Evolutionary conservation across 139 green algal species (phyloP).

Genomic region (Tetradesmus lagerheimii): DNA sequence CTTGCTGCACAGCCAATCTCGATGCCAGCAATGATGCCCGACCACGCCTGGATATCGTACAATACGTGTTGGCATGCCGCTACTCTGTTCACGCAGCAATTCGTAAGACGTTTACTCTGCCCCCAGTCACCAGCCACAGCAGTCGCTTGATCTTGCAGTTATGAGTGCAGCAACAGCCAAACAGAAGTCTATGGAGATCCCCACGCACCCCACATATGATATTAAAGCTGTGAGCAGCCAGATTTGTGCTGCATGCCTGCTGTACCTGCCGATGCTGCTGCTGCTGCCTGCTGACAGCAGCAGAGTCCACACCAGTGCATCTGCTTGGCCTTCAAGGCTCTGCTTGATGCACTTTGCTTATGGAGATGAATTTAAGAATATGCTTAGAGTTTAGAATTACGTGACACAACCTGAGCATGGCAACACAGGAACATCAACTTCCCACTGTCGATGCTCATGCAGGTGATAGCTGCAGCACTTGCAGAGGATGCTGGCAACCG

Average conservation of each 20-base stretch:
- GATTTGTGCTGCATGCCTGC: not conserved
- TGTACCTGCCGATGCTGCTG: not conserved
- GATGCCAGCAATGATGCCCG: not conserved
- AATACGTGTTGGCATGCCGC: not conserved
- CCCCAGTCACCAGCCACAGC: not conserved
- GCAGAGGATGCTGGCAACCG: conserved; percentile 88
- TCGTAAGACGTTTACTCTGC: not conserved
- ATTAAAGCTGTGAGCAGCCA: conserved; percentile 30
- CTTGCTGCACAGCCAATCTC: not conserved
- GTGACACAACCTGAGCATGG: not conserved
- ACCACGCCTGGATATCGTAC: not conserved
- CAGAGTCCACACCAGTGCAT: not conserved
- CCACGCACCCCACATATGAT: conserved; percentile 46
- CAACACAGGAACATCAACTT: not conserved
- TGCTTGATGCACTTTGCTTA: too few species aligned
- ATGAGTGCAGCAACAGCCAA: conserved; percentile 6
- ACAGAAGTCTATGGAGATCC: not conserved
- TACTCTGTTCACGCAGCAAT: not conserved
- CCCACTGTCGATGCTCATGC: not conserved
- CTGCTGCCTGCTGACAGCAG: not conserved
- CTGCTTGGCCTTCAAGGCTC: not conserved
- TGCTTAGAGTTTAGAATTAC: too few species aligned
- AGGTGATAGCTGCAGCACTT: conserved; percentile 59
- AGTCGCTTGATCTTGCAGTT: not conserved
- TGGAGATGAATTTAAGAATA: too few species aligned